Percentiles rank a stretch among this genome's conserved stretches.
Evolutionary conservation across 495 filamentous ascomycete species (phyloP).

Genomic region (Penicillium nucicola): DNA sequence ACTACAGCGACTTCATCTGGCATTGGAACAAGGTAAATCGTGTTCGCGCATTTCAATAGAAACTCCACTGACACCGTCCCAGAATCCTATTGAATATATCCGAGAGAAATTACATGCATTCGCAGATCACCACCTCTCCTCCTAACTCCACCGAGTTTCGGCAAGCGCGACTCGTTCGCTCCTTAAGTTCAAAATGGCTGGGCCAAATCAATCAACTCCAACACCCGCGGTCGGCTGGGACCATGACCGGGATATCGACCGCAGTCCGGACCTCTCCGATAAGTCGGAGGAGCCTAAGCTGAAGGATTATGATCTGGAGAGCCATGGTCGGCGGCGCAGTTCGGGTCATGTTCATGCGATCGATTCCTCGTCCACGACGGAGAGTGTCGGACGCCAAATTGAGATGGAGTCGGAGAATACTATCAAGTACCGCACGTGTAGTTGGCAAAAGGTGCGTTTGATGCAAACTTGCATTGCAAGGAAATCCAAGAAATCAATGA

Average conservation of each 20-base stretch:
- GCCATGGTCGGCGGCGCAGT: constrained; percentile 21
- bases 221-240: constrained; percentile 13
- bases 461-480: too few relatives aligned
- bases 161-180: constrained; percentile 39
- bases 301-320: constrained; percentile 35
- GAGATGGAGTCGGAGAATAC: constrained; percentile 72
- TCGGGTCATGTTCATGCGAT: constrained; percentile 17
- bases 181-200: constrained; percentile 39
- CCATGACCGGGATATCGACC: constrained; percentile 15
- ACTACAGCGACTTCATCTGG: not conserved
- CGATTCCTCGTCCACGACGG: constrained; percentile 32
- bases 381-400: constrained; percentile 66
- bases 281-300: constrained; percentile 26
- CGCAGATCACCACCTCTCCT: constrained; percentile 22
- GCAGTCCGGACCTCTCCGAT: constrained; percentile 22
- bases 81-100: not conserved
- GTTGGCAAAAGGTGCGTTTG: constrained; percentile 72
- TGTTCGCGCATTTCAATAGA: not conserved
- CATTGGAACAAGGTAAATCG: not conserved
- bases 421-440: constrained; percentile 87
- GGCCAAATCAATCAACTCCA: constrained; percentile 22
- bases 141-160: constrained; percentile 31
- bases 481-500: not conserved
- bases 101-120: constrained; percentile 36
- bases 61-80: not conserved